Base-by-base conservation (phyloP, 192 early-diverging fungal genomes). In the Umbelopsis sp. region DNA sequence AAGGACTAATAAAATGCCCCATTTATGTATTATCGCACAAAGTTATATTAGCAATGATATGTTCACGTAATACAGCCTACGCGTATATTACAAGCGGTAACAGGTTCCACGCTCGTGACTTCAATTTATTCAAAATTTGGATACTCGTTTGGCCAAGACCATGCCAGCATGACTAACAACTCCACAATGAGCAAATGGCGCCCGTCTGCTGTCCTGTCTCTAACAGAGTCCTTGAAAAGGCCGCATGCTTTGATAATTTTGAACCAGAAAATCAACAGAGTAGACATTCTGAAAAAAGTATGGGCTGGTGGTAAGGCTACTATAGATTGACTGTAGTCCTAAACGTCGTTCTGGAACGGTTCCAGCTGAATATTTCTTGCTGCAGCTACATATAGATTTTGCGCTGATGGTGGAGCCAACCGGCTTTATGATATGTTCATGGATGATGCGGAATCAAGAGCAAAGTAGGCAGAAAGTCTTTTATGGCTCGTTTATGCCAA, bases 371-470 rank as follows among this genome's bases (percentile, higher is more conserved):
- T 30, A 4, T 4, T 13, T 35, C 10, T 15, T 61, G 4, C 27
- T 45, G 0, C 67, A 91, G 89, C 90, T 44, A 64, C 74, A 4
- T 78, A 81, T 20, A 70, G 82, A 20, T 76, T 96, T 46, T 94
- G 94, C 73, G 91, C 94, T 0, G 97, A 98, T 66, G 97, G 97
- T 18, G 97, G 94, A 11, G 91, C 91, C 27, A 98, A 98, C 75
- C 85, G 91, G 23, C 77, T 98, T 25, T 95, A 89, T 64, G 88
- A 92, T 53, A 61, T 85, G 3, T 84, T 94, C 64, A 49, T 76
- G n/a, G 71, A 73, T 4, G 80, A 80, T 20, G 30, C 64, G 21
- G 46, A 67, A 27, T 61, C 27, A 35, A 21, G 67, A 33, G 49
- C 71, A 49, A 44, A 74, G 73, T 82, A 76, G 53, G 27, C 7